Conservation (phyloP, 305 asterid species). For the Striga hermonthica region DNA sequence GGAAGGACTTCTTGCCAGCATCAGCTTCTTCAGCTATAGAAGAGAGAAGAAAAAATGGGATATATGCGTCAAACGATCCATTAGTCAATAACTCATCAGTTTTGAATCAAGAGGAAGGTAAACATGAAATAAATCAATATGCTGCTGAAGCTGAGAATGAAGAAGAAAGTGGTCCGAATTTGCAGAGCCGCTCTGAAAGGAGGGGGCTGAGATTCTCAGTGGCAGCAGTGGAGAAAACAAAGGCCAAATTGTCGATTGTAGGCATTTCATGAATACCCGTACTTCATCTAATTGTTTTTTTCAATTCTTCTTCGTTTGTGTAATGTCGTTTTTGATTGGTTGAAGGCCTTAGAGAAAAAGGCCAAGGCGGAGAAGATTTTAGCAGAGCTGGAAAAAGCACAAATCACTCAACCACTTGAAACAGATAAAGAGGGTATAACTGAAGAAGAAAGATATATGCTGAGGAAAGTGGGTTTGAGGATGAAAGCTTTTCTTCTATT, state of each 20-base stretch:
- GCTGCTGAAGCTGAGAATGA: slow-evolving; percentile 41
- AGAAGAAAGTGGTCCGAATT: slow-evolving; percentile 32
- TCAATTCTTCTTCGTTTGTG: slow-evolving; percentile 25
- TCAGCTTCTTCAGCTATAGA: slow-evolving; percentile 86
- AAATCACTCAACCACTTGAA: slow-evolving; percentile 53
- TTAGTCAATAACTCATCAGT: slow-evolving; percentile 29
- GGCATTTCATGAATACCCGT: slow-evolving; percentile 32
- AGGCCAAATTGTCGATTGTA: slow-evolving; percentile 63
- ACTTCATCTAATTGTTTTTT: slow-evolving; percentile 25
- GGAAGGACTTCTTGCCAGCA: slow-evolving; percentile 92
- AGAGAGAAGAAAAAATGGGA: slow-evolving; percentile 58
- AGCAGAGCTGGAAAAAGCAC: slow-evolving; percentile 55
- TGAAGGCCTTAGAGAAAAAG: slow-evolving; percentile 80
- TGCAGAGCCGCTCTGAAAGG: slow-evolving; percentile 33
- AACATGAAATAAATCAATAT: slow-evolving; percentile 29
- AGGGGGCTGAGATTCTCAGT: slow-evolving; percentile 43
- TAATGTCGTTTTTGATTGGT: slow-evolving; percentile 34
- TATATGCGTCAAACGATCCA: slow-evolving; percentile 35
- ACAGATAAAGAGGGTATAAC: slow-evolving; percentile 89
- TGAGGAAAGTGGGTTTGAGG: slow-evolving; percentile 87
- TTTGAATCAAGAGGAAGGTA: slow-evolving; percentile 33
- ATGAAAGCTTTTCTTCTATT: slow-evolving; percentile 83
- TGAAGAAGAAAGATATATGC: slow-evolving; percentile 94
- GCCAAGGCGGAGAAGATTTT: slow-evolving; percentile 75
- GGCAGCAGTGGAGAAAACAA: slow-evolving; percentile 56